Percentiles rank a stretch among this genome's conserved stretches.
phyloP scores from a whole-genome alignment of 2,329 filamentous ascomycete species.

The Byssochlamys sp. region DNA sequence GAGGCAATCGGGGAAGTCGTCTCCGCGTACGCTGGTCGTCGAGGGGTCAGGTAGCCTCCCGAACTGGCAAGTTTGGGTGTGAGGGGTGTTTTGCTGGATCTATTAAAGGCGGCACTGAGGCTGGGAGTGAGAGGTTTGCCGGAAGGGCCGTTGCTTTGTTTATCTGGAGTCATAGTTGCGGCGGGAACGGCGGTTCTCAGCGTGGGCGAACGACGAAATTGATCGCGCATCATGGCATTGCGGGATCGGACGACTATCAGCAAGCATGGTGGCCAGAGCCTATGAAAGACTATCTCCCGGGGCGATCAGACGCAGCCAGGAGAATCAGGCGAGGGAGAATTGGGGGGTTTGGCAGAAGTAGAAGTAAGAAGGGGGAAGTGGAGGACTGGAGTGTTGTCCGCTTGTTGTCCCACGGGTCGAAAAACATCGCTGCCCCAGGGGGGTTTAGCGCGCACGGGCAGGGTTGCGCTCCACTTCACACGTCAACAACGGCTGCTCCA shows the following conservation, averaged over 20 bases:
- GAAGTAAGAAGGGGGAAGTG: conserved; percentile 17
- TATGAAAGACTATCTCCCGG: conserved; percentile 4
- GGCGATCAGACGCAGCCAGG: not conserved
- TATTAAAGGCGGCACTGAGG: conserved; percentile 54
- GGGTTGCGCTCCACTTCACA: conserved; percentile 5
- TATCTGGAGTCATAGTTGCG: conserved; percentile 43
- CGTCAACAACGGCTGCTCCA: not conserved
- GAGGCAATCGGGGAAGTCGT: conserved; percentile 24
- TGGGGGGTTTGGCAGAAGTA: conserved; percentile 1
- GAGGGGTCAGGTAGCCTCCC: conserved; percentile 19
- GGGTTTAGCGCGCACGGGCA: conserved; percentile 3
- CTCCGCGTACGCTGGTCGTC: conserved; percentile 25
- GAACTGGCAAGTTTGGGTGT: conserved; percentile 50
- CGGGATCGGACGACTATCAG: conserved; percentile 16
- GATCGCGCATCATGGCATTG: conserved; percentile 42
- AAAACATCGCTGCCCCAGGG: not conserved
- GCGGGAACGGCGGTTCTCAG: conserved; percentile 18
- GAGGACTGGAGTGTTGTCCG: conserved; percentile 1
- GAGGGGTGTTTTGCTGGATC: conserved; percentile 45
- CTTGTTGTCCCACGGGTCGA: conserved; percentile 7
- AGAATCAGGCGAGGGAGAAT: not conserved
- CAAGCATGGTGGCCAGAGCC: conserved; percentile 28
- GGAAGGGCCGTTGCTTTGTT: conserved; percentile 43
- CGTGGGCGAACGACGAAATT: conserved; percentile 19
- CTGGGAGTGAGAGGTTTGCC: conserved; percentile 57